Percentiles rank a stretch among this genome's conserved stretches.
These are phyloP conservation scores for Yarrowia yakushimensis DNA, from an alignment of 805 yeast genomes.

Conservation along the genomic window DNA sequence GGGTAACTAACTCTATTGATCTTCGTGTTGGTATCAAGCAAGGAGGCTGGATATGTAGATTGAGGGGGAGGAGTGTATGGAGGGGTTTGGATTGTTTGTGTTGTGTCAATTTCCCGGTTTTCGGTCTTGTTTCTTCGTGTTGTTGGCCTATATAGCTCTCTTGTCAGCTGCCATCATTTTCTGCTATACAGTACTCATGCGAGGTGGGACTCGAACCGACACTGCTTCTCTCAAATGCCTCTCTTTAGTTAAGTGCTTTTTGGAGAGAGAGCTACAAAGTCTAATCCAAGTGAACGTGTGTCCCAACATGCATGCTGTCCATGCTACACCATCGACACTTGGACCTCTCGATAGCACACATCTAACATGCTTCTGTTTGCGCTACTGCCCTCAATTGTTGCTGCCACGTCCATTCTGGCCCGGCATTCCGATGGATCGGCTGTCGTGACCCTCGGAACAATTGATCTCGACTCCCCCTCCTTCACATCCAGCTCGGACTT, in stretches of 20 bases:
- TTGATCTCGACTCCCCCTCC: slow-evolving; percentile 7
- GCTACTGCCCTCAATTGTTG: slow-evolving; percentile 4
- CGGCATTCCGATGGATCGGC: background rate
- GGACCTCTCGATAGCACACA: background rate
- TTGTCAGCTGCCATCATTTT: too few species aligned
- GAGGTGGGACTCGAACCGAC: too few species aligned
- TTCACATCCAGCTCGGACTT: slow-evolving; percentile 16
- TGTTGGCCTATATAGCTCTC: too few species aligned
- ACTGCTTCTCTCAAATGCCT: background rate
- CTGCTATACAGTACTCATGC: too few species aligned
- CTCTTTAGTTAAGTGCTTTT: background rate
- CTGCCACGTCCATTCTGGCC: background rate
- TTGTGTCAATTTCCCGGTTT: too few species aligned
- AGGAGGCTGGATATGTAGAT: background rate
- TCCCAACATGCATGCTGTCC: slow-evolving; percentile 3
- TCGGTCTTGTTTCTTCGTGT: too few species aligned
- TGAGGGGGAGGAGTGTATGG: background rate
- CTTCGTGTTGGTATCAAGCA: background rate
- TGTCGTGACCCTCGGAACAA: slow-evolving; percentile 2
- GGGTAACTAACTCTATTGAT: slow-evolving; percentile 20
- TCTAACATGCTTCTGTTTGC: background rate
- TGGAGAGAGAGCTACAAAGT: background rate
- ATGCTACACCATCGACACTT: background rate
- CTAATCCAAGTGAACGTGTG: background rate
- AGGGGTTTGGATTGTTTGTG: background rate